Conservation (phyloP, 78 protist species). For the slime mould (Dictyostelium discoideum) region DNA sequence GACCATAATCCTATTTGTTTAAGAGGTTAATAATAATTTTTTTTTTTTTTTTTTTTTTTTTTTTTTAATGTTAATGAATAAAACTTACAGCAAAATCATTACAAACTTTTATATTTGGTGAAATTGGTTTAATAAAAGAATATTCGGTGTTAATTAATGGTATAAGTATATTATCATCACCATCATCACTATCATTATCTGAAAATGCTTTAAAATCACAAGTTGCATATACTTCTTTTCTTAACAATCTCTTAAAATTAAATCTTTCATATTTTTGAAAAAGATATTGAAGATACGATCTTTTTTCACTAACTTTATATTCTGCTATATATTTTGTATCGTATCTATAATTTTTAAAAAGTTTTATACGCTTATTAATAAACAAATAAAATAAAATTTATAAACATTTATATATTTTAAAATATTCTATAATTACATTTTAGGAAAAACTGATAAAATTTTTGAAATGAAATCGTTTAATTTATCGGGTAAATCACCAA, state of each 20-base stretch:
- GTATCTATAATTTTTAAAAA: background rate
- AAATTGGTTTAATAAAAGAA: background rate
- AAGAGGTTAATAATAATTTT: background rate
- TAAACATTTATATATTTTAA: background rate
- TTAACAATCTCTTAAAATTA: background rate
- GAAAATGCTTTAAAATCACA: background rate
- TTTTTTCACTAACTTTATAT: slow-evolving; percentile 31
- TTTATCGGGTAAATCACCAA: slow-evolving; percentile 44
- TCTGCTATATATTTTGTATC: slow-evolving; percentile 74
- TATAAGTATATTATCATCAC: background rate
- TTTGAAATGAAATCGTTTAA: slow-evolving; percentile 32
- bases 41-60: too few species aligned
- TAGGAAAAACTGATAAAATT: slow-evolving; percentile 35
- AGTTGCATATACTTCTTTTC: background rate
- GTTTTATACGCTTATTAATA: background rate
- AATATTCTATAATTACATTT: slow-evolving; percentile 12
- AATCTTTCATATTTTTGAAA: slow-evolving; percentile 53
- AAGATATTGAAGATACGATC: slow-evolving; percentile 50
- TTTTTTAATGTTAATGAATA: background rate
- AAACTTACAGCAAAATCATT: slow-evolving; percentile 33
- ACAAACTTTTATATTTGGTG: slow-evolving; percentile 10
- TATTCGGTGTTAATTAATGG: slow-evolving; percentile 6
- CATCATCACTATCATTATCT: background rate
- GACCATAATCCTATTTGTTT: slow-evolving; percentile 50
- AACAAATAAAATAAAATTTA: background rate